Percentiles rank a stretch among this genome's conserved stretches.
Conservation (phyloP, 306 rosid species). For the Malus fusca region DNA sequence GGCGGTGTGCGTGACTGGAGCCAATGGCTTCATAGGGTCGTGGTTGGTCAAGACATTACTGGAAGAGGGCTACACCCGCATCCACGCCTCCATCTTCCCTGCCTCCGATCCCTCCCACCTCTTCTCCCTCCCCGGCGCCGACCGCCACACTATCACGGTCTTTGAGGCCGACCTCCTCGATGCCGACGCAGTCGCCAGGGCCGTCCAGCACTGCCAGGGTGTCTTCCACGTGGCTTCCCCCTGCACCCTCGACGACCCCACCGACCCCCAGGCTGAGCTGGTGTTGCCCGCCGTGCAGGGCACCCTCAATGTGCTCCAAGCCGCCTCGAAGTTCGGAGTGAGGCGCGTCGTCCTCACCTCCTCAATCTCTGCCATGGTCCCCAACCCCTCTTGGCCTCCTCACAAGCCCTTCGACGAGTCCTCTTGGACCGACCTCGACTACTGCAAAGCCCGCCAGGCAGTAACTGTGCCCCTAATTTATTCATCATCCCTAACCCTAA, state of each 20-base stretch:
- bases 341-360: conserved; percentile 78
- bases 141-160: conserved; percentile 20
- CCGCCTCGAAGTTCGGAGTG: conserved; percentile 35
- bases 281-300: conserved; percentile 70
- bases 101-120: conserved; percentile 61
- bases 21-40: conserved; percentile 83
- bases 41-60: conserved; percentile 62
- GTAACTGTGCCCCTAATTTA: too few relatives aligned
- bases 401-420: conserved; percentile 42
- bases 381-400: conserved; percentile 68
- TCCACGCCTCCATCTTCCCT: conserved; percentile 69
- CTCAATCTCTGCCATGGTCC: conserved; percentile 80
- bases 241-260: conserved; percentile 69
- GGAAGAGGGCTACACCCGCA: conserved; percentile 39
- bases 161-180: conserved; percentile 56
- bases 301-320: conserved; percentile 62
- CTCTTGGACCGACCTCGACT: conserved; percentile 77
- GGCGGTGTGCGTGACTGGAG: conserved; percentile 75
- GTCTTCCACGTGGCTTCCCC: conserved; percentile 91
- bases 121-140: conserved; percentile 34
- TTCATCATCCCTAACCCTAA: background rate
- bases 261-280: conserved; percentile 50
- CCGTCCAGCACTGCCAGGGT: conserved; percentile 54
- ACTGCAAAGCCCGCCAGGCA: conserved; percentile 40
- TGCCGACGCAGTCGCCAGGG: conserved; percentile 37